phyloP scores from a whole-genome alignment of 805 yeast genomes.

The Priceomyces fermenticarens region DNA sequence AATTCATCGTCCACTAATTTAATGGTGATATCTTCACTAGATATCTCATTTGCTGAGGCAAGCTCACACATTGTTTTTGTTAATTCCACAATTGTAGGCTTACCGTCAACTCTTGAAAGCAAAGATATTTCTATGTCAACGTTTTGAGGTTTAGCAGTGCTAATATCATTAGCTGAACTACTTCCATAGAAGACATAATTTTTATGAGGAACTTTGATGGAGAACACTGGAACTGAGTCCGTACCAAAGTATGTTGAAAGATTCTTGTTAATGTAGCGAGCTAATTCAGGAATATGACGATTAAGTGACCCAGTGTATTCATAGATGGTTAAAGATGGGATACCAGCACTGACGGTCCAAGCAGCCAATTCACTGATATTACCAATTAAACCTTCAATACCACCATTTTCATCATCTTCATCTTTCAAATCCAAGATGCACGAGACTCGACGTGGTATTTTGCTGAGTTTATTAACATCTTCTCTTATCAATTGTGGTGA shows the following conservation, averaged over 20 bases:
- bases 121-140: slow-evolving; percentile 63
- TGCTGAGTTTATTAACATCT: slow-evolving; percentile 69
- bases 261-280: slow-evolving; percentile 54
- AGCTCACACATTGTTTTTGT: slow-evolving; percentile 83
- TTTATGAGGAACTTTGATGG: slow-evolving; percentile 65
- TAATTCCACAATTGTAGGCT: slow-evolving; percentile 83
- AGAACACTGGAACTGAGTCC: slow-evolving; percentile 58
- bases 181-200: slow-evolving; percentile 47
- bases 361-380: slow-evolving; percentile 75
- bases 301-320: slow-evolving; percentile 74
- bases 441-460: slow-evolving; percentile 76
- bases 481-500: slow-evolving; percentile 84
- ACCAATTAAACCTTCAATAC: slow-evolving; percentile 74
- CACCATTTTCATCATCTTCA: slow-evolving; percentile 86
- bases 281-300: slow-evolving; percentile 47
- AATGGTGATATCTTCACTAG: slow-evolving; percentile 65
- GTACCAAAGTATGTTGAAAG: slow-evolving; percentile 74
- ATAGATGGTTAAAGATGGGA: slow-evolving; percentile 66
- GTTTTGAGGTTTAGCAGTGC: slow-evolving; percentile 21
- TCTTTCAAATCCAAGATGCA: slow-evolving; percentile 71
- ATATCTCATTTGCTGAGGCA: slow-evolving; percentile 57
- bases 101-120: slow-evolving; percentile 77
- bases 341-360: slow-evolving; percentile 91
- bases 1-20: slow-evolving; percentile 73
- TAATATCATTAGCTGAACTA: slow-evolving; percentile 25